Evolutionary conservation across 176 grass and related monocot species (phyloP).

Genomic region (Ensete glaucum): DNA sequence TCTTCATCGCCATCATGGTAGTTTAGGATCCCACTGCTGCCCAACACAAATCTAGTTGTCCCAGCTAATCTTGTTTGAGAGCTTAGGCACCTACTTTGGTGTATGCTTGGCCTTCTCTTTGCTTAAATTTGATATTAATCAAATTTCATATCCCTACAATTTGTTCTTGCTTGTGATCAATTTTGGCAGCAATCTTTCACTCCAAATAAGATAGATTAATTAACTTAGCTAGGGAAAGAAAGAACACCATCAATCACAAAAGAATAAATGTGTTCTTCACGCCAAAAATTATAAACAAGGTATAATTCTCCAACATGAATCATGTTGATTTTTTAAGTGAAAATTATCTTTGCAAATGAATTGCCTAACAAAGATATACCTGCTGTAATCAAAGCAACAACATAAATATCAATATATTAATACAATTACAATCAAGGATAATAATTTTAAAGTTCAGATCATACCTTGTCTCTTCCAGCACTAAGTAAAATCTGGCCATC

Average conservation of each 20-base stretch:
- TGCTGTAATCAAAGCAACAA: too few relatives aligned
- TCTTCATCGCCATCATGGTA: too few relatives aligned
- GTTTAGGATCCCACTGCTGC: too few relatives aligned
- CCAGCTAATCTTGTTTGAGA: too few relatives aligned
- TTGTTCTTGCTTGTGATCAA: too few relatives aligned
- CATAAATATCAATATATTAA: not conserved
- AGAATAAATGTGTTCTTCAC: not conserved
- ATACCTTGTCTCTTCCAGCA: slow-evolving; percentile 79
- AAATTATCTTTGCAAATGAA: not conserved
- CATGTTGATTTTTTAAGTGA: not conserved
- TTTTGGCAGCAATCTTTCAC: not conserved
- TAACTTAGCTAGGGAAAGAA: not conserved
- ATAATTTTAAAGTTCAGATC: not conserved
- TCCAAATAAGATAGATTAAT: not conserved
- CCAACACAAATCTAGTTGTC: too few relatives aligned
- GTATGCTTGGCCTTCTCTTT: too few relatives aligned
- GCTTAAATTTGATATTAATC: too few relatives aligned
- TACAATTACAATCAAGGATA: not conserved
- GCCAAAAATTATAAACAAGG: not conserved
- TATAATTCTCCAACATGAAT: not conserved
- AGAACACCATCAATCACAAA: not conserved
- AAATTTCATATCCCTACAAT: too few relatives aligned
- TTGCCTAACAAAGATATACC: not conserved
- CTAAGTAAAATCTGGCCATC: slow-evolving; percentile 77
- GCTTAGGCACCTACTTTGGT: too few relatives aligned